Evolutionary conservation across 495 filamentous ascomycete species (phyloP).

Genomic region (Penicillium lividum): DNA sequence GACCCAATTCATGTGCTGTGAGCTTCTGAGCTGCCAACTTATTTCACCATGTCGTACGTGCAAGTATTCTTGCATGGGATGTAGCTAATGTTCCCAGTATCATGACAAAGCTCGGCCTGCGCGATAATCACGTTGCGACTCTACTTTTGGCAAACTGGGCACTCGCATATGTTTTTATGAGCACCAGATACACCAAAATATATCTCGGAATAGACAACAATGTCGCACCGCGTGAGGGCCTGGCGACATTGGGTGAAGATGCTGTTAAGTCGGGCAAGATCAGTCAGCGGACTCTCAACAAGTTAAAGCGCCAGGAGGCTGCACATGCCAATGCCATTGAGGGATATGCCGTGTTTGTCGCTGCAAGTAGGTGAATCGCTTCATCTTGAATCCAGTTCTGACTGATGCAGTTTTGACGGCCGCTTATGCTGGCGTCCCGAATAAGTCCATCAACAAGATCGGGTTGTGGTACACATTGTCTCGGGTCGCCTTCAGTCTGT

Average conservation of each 20-base stretch:
- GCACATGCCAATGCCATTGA: constrained; percentile 53
- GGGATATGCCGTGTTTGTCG: constrained; percentile 48
- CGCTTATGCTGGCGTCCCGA: constrained; percentile 37
- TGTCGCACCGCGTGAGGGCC: constrained; percentile 44
- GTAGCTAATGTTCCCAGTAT: constrained; percentile 22
- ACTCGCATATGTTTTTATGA: constrained; percentile 46
- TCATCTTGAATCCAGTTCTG: constrained; percentile 8
- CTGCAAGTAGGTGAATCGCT: constrained; percentile 30
- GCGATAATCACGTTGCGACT: constrained; percentile 37
- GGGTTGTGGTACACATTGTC: constrained; percentile 47
- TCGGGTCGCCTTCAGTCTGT: constrained; percentile 38
- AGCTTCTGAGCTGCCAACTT: no score
- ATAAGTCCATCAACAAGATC: constrained; percentile 40
- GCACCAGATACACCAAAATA: constrained; percentile 44
- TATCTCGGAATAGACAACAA: constrained; percentile 52
- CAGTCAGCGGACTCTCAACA: constrained; percentile 41
- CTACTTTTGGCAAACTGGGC: constrained; percentile 50
- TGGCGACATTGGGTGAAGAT: constrained; percentile 45
- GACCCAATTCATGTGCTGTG: no score
- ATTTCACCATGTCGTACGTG: constrained; percentile 15
- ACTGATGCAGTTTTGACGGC: constrained; percentile 31
- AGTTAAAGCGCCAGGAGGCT: constrained; percentile 47
- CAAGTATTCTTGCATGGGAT: neutral
- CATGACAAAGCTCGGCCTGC: constrained; percentile 30
- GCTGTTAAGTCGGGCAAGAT: constrained; percentile 53